Evolutionary conservation across 257 asterid species (phyloP).

Genomic region (Orobanche coerulescens): DNA sequence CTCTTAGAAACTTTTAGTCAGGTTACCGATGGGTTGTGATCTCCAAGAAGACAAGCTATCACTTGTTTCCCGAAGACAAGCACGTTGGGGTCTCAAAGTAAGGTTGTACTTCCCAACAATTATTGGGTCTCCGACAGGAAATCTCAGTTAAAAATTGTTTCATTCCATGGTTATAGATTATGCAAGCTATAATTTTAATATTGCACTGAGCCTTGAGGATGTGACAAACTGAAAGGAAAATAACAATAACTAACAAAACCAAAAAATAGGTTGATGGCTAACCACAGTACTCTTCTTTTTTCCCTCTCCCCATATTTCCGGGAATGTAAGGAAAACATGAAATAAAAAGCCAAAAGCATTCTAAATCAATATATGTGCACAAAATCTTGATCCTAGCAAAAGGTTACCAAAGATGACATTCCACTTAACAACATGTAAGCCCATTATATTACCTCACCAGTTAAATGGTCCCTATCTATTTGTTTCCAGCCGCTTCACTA

Average conservation of each 20-base stretch:
- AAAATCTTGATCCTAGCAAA: slow-evolving; percentile 16
- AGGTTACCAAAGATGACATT: slow-evolving; percentile 6
- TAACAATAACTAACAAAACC: not conserved
- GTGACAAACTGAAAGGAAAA: not conserved
- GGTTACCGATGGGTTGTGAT: no score
- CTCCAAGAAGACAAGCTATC: no score
- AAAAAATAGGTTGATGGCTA: not conserved
- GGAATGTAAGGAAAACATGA: not conserved
- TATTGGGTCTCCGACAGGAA: no score
- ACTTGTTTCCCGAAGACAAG: no score
- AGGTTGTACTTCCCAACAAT: no score
- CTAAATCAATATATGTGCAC: slow-evolving; percentile 24
- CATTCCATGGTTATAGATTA: no score
- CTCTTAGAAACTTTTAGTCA: no score
- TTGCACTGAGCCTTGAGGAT: not conserved
- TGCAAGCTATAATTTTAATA: not conserved
- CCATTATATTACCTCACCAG: slow-evolving; percentile 20
- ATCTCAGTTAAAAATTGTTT: no score
- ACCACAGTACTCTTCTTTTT: not conserved
- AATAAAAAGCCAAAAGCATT: not conserved
- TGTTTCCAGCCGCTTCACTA: slow-evolving; percentile 31
- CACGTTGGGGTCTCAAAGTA: no score
- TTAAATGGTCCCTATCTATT: slow-evolving; percentile 17
- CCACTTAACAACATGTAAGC: not conserved
- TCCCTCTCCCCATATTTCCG: not conserved